Evolutionary conservation across 139 green algal species (phyloP).

Genomic region (Astrephomene gubernaculifera): DNA sequence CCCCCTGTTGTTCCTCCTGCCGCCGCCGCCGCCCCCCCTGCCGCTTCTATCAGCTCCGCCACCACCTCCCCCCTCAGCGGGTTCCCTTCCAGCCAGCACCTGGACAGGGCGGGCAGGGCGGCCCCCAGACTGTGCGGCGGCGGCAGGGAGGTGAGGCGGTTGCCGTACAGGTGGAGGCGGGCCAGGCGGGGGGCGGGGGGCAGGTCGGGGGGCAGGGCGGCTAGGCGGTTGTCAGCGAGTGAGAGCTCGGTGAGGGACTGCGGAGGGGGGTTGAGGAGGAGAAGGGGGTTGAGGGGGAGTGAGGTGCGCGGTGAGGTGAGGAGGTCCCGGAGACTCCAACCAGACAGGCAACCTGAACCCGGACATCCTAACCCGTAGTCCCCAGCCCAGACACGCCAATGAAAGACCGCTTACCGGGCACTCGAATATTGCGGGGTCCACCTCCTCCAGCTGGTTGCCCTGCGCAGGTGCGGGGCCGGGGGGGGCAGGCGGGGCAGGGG

Average conservation of each 20-base stretch:
- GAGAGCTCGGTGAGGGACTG: constrained; percentile 73
- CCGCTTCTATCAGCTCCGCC: constrained; percentile 45
- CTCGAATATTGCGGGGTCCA: constrained; percentile 5
- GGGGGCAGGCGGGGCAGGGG: too few relatives aligned
- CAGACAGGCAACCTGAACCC: too few relatives aligned
- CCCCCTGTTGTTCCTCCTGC: too few relatives aligned
- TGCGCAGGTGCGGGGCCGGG: too few relatives aligned
- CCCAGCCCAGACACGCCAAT: too few relatives aligned
- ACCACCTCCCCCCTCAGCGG: constrained; percentile 58
- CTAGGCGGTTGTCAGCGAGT: constrained; percentile 72
- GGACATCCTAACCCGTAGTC: too few relatives aligned
- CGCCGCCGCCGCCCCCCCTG: too few relatives aligned
- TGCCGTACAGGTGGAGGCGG: constrained; percentile 81
- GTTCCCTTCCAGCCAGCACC: constrained; percentile 86
- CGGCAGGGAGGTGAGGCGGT: constrained; percentile 68
- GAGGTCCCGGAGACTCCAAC: too few relatives aligned
- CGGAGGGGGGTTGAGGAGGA: too few relatives aligned
- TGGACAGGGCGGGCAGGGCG: constrained; percentile 41
- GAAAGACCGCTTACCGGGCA: constrained; percentile 21
- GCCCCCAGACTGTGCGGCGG: constrained; percentile 41
- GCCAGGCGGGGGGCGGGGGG: constrained; percentile 57
- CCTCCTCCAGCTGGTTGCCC: constrained; percentile 7
- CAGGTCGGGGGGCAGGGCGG: constrained; percentile 57
- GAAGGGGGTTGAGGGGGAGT: too few relatives aligned
- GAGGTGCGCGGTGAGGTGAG: too few relatives aligned